phyloP scores from a whole-genome alignment of 2,329 filamentous ascomycete genomes.

The Aspergillus latus region DNA sequence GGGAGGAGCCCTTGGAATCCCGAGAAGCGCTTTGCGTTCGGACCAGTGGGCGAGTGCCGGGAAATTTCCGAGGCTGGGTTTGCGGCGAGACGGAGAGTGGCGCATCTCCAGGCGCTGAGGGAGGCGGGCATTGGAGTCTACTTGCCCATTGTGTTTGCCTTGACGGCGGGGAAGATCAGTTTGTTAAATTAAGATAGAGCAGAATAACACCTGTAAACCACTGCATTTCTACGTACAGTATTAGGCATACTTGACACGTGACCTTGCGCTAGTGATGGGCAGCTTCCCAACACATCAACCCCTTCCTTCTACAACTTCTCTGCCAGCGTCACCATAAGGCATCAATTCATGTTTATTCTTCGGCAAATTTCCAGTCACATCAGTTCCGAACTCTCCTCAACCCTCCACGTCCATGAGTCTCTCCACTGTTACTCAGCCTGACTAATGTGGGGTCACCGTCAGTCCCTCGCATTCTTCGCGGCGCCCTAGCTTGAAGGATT shows the following conservation, averaged over 20 bases:
- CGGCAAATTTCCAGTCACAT: slow-evolving; percentile 10
- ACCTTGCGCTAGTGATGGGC: not conserved
- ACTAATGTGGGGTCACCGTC: slow-evolving; percentile 33
- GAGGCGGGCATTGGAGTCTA: slow-evolving; percentile 32
- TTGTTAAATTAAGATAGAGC: slow-evolving; percentile 36
- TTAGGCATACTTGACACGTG: not conserved
- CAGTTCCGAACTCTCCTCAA: not conserved
- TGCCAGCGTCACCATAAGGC: not conserved
- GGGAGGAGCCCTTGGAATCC: slow-evolving; percentile 39
- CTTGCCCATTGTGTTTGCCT: slow-evolving; percentile 31
- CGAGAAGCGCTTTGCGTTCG: slow-evolving; percentile 38
- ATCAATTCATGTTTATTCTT: not conserved
- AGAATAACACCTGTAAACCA: too few species aligned
- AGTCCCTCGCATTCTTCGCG: too few species aligned
- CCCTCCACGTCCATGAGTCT: slow-evolving; percentile 9
- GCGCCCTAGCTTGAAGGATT: too few species aligned
- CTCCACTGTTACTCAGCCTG: slow-evolving; percentile 32
- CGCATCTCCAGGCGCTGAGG: slow-evolving; percentile 32
- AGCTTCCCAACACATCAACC: not conserved
- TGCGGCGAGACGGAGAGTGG: slow-evolving; percentile 34
- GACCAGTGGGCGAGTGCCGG: slow-evolving; percentile 39
- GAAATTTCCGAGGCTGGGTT: slow-evolving; percentile 36
- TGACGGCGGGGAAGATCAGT: slow-evolving; percentile 45
- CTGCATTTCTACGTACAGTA: not conserved
- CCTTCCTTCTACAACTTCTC: not conserved